phyloP scores from a whole-genome alignment of 2,329 filamentous ascomycete species.

The Epichloe brachyelytri region DNA sequence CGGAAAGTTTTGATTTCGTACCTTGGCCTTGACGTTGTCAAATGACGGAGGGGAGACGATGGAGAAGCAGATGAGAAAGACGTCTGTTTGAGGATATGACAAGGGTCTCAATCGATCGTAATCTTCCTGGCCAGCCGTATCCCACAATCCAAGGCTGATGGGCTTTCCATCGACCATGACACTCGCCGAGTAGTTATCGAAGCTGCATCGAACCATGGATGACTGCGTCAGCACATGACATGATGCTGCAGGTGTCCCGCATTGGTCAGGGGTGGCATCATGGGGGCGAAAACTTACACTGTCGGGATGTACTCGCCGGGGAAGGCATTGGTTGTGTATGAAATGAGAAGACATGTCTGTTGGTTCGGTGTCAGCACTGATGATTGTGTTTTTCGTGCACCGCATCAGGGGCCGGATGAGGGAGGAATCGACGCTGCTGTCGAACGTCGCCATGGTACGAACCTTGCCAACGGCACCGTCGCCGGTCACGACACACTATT shows the following conservation, averaged over 20 bases:
- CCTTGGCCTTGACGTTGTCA: slow-evolving; percentile 98
- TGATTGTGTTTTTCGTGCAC: not conserved
- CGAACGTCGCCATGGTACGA: slow-evolving; percentile 1
- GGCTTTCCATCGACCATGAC: slow-evolving; percentile 98
- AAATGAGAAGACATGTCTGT: slow-evolving; percentile 96
- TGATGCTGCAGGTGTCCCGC: slow-evolving; percentile 2
- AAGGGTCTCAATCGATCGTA: slow-evolving; percentile 90
- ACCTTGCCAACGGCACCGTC: slow-evolving; percentile 96
- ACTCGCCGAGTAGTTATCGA: slow-evolving; percentile 98
- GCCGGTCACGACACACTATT: slow-evolving; percentile 91
- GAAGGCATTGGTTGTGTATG: slow-evolving; percentile 98
- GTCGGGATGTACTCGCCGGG: slow-evolving; percentile 99
- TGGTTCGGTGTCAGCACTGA: not conserved
- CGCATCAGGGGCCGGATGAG: not conserved
- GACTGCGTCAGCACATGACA: slow-evolving; percentile 1
- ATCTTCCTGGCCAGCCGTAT: slow-evolving; percentile 97
- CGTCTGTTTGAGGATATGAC: slow-evolving; percentile 96
- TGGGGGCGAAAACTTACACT: slow-evolving; percentile 50
- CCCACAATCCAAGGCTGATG: slow-evolving; percentile 92
- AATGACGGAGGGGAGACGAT: slow-evolving; percentile 96
- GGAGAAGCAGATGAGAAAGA: slow-evolving; percentile 97
- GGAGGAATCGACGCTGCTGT: not conserved
- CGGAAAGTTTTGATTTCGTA: slow-evolving; percentile 26
- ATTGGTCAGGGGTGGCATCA: slow-evolving; percentile 1
- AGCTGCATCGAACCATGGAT: slow-evolving; percentile 37